These are phyloP conservation scores for Hymenoscyphus repandus DNA, from an alignment of 2,329 filamentous ascomycete genomes.

Conservation along the genomic window DNA sequence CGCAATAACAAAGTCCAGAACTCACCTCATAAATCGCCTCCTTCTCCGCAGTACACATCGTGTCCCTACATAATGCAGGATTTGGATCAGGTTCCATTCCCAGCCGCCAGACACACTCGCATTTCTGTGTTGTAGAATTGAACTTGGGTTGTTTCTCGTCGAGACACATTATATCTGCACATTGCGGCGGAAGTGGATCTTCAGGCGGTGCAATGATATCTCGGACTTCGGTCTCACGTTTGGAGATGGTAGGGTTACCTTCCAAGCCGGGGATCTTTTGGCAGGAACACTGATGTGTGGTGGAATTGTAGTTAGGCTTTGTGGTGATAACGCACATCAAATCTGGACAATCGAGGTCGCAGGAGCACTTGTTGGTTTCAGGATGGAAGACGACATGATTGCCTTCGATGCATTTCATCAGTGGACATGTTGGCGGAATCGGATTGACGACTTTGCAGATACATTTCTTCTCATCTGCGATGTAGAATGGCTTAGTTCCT, in stretches of 20 bases:
- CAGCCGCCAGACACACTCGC: constrained; percentile 11
- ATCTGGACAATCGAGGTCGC: constrained; percentile 17
- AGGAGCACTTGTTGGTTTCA: constrained; percentile 15
- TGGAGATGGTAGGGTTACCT: neutral
- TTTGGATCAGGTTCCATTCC: constrained; percentile 6
- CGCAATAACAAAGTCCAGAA: constrained; percentile 4
- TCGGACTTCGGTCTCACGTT: neutral
- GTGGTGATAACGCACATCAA: constrained; percentile 16
- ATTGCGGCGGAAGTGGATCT: neutral
- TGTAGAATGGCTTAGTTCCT: constrained; percentile 9
- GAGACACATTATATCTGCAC: constrained; percentile 7
- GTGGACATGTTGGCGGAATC: constrained; percentile 12
- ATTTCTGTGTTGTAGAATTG: constrained; percentile 5
- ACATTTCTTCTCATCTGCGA: constrained; percentile 11
- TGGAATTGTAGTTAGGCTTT: constrained; percentile 10
- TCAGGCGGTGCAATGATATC: neutral
- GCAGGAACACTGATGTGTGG: constrained; percentile 15
- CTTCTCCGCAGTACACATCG: constrained; percentile 5
- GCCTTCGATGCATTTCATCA: constrained; percentile 15
- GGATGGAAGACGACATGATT: constrained; percentile 18
- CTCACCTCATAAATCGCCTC: constrained; percentile 4
- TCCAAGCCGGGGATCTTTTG: constrained; percentile 12
- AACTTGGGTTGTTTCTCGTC: constrained; percentile 7
- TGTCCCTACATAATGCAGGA: constrained; percentile 9
- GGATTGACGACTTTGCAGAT: constrained; percentile 14